Evolutionary conservation across 1,284 basidiomycete genomes (phyloP), one percentile per base, ranked within the genome.

Genomic region (Irpex sp.): DNA sequence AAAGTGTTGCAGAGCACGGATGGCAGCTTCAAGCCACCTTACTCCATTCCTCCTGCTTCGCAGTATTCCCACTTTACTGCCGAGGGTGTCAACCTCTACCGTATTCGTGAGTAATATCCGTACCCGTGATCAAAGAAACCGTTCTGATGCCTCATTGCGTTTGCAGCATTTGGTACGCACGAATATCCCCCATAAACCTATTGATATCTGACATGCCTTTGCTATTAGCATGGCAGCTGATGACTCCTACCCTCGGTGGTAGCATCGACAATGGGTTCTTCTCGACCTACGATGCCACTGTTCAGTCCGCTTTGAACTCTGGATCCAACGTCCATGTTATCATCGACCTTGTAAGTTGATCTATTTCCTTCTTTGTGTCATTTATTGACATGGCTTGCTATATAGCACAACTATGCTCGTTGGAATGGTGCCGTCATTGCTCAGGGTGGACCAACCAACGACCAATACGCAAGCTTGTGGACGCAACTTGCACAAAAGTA

Each of bases 401-500:
- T 59, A 49, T 42, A 73, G 75, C 81, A 82, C 71, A 82, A 82
- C 73, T 83, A 82, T 63, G 81, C 80, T 18, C 74, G 81, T 47
- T 82, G 78, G 79, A 79, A 82, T 61, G 77, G 76, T 21, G 70
- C 66, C 36, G 78, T 85, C 62, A 78, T 85, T 52, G 77, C 76
- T 6, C 80, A 82, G 65, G 83, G 81, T 58, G 83, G 83, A 8
- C 83, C 84, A 2, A 78, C 79, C 49, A 78, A 82, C 64, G 78
- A 67, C 14, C 74, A 83, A 67, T 83, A 79, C 63, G 78, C 81
- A 10, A 78, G 72, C 35, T 66, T 86, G 59, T 86, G 83, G 83
- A 75, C 74, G 5, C 77, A 81, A 63, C 72, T 86, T 48, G 83
- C 84, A 10, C 66, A 73, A 5, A 78, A 82, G 67, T 86, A 85